Base-by-base conservation (phyloP, 306 rosid species). In the Ochetophila trinervis region DNA sequence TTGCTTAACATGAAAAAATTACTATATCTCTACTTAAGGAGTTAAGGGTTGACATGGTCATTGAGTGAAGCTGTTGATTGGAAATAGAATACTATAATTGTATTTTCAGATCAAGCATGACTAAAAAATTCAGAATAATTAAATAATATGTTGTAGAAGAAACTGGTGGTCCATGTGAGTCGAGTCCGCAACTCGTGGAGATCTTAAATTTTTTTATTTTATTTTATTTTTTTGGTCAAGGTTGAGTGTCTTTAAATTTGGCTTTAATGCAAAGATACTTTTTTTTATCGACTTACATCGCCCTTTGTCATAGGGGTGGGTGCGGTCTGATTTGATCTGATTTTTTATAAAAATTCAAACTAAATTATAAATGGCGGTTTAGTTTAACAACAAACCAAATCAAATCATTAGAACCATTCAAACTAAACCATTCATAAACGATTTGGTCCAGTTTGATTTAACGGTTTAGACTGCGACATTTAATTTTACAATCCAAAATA, bases 21-120 rank as follows among this genome's bases (percentile, higher is more conserved):
- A 40, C 45, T 0, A 10, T 7, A 37, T 32, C 30, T 24, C 37
- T 18, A 18, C 51, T 24, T 37, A 12, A 1, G 30, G 2, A 62
- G 45, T 6, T 9, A 1, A 27, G 2, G 67, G 45, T 6, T 9
- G 14, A 40, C 30, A 63, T n/a, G 7, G 18, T 11, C n/a, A 23
- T n/a, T 48, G 57, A 24, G 37, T 40, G 59, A 55, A 74, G 72
- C 3, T 20, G 53, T 20, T 20, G 18, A 53, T 8, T 30, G 53
- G 45, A 20, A 19, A 8, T 18, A 17, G 4, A 7, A 10, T 57
- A 47, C 3, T 68, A 6, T 32, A 49, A 58, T 48, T 5, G 2
- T 19, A 9, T 48, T 19, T 5, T 20, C 47, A 30, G 24, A 19
- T 34, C 1, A 54, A 63, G 15, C 20, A 12, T 19, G 55, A 15